Conservation (phyloP, 495 filamentous ascomycete species). For the Chaetomidium leptoderma region DNA sequence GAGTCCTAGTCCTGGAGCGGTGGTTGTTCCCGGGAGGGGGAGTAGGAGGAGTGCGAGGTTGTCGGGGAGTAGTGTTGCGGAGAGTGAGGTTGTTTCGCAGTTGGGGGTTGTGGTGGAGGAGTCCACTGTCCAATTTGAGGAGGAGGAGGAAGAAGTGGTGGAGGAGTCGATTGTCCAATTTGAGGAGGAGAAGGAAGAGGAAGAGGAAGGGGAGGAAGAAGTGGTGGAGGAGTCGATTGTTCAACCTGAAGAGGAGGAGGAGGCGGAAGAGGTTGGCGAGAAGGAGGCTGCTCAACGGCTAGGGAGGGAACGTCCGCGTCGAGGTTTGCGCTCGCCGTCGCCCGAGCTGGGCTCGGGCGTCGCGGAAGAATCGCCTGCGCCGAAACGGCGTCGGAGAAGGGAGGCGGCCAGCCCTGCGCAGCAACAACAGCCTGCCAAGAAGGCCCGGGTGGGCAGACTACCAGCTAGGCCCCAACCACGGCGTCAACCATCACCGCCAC, state of each 20-base stretch:
- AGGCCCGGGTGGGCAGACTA: not conserved
- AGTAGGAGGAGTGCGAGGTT: conserved; percentile 15
- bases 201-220: conserved; percentile 23
- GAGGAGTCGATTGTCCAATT: conserved; percentile 19
- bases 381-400: conserved; percentile 36
- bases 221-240: conserved; percentile 18
- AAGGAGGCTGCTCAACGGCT: conserved; percentile 35
- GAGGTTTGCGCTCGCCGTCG: conserved; percentile 29
- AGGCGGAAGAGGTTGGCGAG: conserved; percentile 27
- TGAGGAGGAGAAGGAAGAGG: conserved; percentile 16
- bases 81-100: conserved; percentile 3
- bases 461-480: not conserved
- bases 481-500: not conserved
- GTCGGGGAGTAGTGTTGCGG: conserved; percentile 10
- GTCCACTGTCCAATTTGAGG: conserved; percentile 20
- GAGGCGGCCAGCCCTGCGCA: conserved; percentile 32
- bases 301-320: conserved; percentile 37
- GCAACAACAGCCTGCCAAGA: conserved; percentile 33
- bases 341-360: conserved; percentile 28
- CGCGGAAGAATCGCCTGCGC: conserved; percentile 25
- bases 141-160: conserved; percentile 9
- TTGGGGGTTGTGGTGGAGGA: conserved; percentile 15
- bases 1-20: not conserved
- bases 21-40: not conserved
- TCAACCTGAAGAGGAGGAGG: conserved; percentile 20